These are phyloP conservation scores for Colletotrichum sp. DNA, from an alignment of 2,329 filamentous ascomycete genomes.

Conservation along the genomic window DNA sequence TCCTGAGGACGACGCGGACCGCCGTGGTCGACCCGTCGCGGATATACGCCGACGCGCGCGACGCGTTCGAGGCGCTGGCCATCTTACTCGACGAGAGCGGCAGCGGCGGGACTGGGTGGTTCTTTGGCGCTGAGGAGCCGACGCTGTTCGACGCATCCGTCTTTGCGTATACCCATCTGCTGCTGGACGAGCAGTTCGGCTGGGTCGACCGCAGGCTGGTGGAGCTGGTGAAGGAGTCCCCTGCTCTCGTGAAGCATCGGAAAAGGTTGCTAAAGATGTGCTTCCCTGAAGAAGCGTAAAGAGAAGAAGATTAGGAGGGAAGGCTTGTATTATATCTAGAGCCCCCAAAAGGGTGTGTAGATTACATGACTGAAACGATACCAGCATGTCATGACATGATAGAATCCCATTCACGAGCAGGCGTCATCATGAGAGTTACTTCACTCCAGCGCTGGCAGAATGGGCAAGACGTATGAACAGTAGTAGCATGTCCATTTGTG, in stretches of 20 bases:
- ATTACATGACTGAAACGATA: background rate
- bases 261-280: constrained; percentile 32
- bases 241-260: constrained; percentile 62
- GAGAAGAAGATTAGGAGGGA: background rate
- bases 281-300: background rate
- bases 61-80: constrained; percentile 53
- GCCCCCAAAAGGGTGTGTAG: background rate
- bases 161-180: constrained; percentile 86
- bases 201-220: constrained; percentile 70
- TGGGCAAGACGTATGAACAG: background rate
- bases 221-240: constrained; percentile 59
- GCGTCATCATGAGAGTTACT: background rate
- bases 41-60: constrained; percentile 48
- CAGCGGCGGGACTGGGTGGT: constrained; percentile 41
- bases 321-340: background rate
- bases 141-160: constrained; percentile 86
- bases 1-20: constrained; percentile 65
- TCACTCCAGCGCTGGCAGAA: background rate
- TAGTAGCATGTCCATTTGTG: constrained; percentile 8
- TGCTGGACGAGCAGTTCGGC: constrained; percentile 67
- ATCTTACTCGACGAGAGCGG: constrained; percentile 40
- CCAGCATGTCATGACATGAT: background rate
- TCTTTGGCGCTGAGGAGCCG: constrained; percentile 58
- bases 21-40: constrained; percentile 33
- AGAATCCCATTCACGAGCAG: background rate